A percentile compares a stretch with the other conserved stretches of the same genome.
These are phyloP conservation scores for Flaveria trinervia DNA, from an alignment of 129 eudicot genomes.

Conservation along the genomic window DNA sequence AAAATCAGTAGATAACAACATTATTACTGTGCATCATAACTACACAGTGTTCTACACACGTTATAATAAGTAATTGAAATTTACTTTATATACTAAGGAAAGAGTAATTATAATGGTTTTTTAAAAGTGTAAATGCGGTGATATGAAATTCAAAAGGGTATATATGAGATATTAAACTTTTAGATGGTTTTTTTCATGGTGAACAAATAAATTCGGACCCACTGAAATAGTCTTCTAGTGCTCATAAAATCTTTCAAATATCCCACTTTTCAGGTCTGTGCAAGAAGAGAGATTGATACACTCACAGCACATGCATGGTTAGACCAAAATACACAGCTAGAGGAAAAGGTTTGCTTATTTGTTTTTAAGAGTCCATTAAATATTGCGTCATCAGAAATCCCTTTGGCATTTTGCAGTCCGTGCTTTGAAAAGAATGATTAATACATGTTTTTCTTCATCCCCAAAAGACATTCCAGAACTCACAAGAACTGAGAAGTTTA, in stretches of 20 bases:
- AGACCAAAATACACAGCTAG: conserved; percentile 53
- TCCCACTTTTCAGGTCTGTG: conserved; percentile 54
- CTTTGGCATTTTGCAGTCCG: background rate
- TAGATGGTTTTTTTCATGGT: background rate
- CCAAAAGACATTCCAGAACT: too few relatives aligned
- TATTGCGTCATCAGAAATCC: background rate
- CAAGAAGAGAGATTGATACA: conserved; percentile 59
- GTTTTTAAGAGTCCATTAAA: background rate
- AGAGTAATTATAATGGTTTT: background rate
- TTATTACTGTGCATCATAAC: background rate
- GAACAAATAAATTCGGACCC: background rate
- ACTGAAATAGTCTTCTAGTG: background rate
- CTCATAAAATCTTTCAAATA: background rate
- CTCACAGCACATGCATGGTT: conserved; percentile 85
- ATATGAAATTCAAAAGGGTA: background rate
- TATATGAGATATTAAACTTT: background rate
- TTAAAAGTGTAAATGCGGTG: background rate
- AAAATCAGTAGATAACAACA: background rate
- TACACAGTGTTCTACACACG: background rate
- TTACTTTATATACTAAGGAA: background rate
- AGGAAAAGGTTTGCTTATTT: conserved; percentile 59
- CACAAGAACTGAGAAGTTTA: too few relatives aligned
- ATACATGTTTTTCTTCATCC: background rate
- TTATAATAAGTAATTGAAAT: background rate
- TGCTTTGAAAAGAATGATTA: background rate